Percentiles rank a stretch among this genome's conserved stretches.
phyloP scores from a whole-genome alignment of 768 basidiomycete genomes.

The Lentinus tigrinus region DNA sequence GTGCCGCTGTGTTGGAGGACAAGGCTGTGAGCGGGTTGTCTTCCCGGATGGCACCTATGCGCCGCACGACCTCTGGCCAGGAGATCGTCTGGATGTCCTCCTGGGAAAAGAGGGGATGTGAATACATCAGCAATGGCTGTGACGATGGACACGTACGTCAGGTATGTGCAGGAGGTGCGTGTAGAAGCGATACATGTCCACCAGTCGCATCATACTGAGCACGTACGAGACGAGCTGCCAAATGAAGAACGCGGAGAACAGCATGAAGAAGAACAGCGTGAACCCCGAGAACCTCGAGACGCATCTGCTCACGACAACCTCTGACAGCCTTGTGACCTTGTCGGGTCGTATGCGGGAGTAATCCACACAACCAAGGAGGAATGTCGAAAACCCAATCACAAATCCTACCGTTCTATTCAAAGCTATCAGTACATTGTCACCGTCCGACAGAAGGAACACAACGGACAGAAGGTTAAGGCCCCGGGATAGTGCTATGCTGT shows the following conservation, averaged over 20 bases:
- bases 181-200: constrained; percentile 96
- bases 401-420: constrained; percentile 87
- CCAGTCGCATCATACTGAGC: constrained; percentile 70
- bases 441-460: constrained; percentile 17
- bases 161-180: constrained; percentile 91
- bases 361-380: constrained; percentile 92
- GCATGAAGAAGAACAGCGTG: constrained; percentile 78
- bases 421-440: constrained; percentile 28
- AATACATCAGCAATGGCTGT: background rate
- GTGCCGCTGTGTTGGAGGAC: constrained; percentile 53
- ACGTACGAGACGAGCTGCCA: constrained; percentile 87
- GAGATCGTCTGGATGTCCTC: constrained; percentile 97
- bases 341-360: constrained; percentile 77
- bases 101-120: constrained; percentile 40
- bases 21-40: constrained; percentile 91
- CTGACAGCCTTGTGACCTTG: constrained; percentile 64
- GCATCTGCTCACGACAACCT: constrained; percentile 82
- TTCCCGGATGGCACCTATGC: constrained; percentile 87
- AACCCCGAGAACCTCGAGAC: constrained; percentile 84
- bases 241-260: constrained; percentile 83
- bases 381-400: constrained; percentile 97
- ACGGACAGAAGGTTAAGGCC: constrained; percentile 94
- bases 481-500: constrained; percentile 86
- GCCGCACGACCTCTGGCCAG: constrained; percentile 92
- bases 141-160: constrained; percentile 59